Percentiles rank a stretch among this genome's conserved stretches.
phyloP scores from a whole-genome alignment of 2,329 filamentous ascomycete species.

The Monilinia aucupariae region DNA sequence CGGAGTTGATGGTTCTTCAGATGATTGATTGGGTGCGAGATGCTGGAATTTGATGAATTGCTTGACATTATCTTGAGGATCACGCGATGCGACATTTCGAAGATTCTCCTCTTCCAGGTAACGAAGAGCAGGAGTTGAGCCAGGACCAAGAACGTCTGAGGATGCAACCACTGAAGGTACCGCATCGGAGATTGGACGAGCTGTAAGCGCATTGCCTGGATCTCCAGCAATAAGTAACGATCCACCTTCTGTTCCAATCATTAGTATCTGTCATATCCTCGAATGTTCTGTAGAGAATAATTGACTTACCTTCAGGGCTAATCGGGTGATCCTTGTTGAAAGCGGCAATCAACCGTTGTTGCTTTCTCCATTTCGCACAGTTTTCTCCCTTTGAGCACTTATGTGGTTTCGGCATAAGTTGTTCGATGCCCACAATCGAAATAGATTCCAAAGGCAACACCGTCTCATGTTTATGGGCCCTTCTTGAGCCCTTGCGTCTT shows the following conservation, averaged over 20 bases:
- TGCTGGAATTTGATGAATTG: slow-evolving; percentile 88
- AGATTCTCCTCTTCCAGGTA: slow-evolving; percentile 71
- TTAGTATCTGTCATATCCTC: neutral
- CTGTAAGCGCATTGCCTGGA: slow-evolving; percentile 67
- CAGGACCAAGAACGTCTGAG: slow-evolving; percentile 79
- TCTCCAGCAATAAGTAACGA: slow-evolving; percentile 73
- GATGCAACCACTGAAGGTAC: slow-evolving; percentile 83
- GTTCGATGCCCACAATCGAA: slow-evolving; percentile 88
- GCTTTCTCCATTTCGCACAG: slow-evolving; percentile 75
- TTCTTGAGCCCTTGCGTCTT: slow-evolving; percentile 29
- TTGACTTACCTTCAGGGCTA: slow-evolving; percentile 36
- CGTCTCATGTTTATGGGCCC: slow-evolving; percentile 44
- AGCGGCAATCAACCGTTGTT: slow-evolving; percentile 69
- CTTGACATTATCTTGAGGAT: slow-evolving; percentile 88
- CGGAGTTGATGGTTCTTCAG: slow-evolving; percentile 62
- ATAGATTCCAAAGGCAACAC: slow-evolving; percentile 78
- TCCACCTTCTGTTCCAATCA: slow-evolving; percentile 41
- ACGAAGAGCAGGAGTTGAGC: slow-evolving; percentile 56
- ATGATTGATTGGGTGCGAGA: slow-evolving; percentile 42
- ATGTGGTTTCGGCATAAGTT: slow-evolving; percentile 78
- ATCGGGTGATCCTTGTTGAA: slow-evolving; percentile 73
- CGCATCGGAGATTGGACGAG: slow-evolving; percentile 67
- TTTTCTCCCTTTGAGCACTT: slow-evolving; percentile 80
- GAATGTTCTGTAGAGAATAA: neutral
- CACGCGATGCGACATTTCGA: slow-evolving; percentile 61